These are phyloP conservation scores for Styphnolobium japonicum DNA, from an alignment of 306 rosid genomes.

Conservation along the genomic window DNA sequence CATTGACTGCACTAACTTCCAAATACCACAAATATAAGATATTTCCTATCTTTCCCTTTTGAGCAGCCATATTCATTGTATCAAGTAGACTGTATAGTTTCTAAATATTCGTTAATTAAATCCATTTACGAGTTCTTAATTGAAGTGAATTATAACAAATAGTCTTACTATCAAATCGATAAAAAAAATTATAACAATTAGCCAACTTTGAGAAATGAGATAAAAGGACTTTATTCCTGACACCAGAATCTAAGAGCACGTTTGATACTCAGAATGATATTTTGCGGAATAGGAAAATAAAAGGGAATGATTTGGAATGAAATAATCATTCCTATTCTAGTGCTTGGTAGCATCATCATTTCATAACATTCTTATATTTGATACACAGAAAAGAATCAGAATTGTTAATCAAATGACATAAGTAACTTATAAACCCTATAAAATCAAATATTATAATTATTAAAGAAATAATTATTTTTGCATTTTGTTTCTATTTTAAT, in stretches of 20 bases:
- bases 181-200: background rate
- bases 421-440: background rate
- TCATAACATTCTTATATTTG: background rate
- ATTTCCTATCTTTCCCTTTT: too few species aligned
- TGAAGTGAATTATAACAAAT: conserved; percentile 2
- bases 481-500: background rate
- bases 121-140: conserved; percentile 1
- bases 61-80: too few species aligned
- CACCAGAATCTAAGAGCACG: background rate
- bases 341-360: background rate
- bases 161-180: background rate
- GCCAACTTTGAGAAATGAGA: background rate
- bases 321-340: background rate
- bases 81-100: background rate
- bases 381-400: conserved; percentile 3
- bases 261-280: background rate
- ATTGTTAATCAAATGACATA: background rate
- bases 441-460: background rate
- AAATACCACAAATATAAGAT: too few species aligned
- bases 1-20: too few species aligned
- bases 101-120: background rate
- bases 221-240: background rate
- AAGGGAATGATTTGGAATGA: background rate
- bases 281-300: background rate
- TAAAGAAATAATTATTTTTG: background rate